Base-by-base conservation (phyloP, 2,329 filamentous ascomycete genomes). In the Cordyceps javanica region DNA sequence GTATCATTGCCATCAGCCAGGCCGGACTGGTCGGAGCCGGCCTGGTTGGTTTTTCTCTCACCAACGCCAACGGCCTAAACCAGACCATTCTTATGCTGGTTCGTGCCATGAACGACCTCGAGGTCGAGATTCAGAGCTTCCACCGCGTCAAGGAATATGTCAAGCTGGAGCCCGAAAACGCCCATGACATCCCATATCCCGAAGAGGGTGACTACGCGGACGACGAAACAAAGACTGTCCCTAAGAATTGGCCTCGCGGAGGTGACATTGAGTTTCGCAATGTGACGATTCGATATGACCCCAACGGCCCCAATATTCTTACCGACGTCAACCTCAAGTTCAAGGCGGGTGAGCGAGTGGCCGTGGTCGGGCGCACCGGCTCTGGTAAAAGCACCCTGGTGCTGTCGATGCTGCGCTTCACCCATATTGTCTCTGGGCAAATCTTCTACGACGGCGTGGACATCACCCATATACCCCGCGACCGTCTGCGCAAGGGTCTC, bases 321-420 rank as follows among this genome's bases (percentile, higher is more conserved):
- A 77, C 77, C 25, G 68, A 79, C 34, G 69, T 82, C 54, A 80
- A 75, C 60, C 71, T 82, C 45, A 75, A 73, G 34, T 79, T 82
- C 60, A 74, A 72, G 13, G 88, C 87, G 0, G 89, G 90, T 1
- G 87, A 89, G 55, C 87, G 88, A 52, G 89, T 89, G 1, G 90
- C 90, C 0, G 79, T 96, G 21, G 88, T 92, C 11, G 91, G 91
- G 2, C 83, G 90, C 10, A 95, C 90, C 0, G 86, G 89, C 0
- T 91, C 88, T 5, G 91, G 91, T 3, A 96, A 96, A 71, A 91
- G 87, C 52, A 95, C 90, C 0, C 64, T 82, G 7, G 75, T 82
- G 0, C 69, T 85, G 5, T 83, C 81, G 0, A 67, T 85, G 4
- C 70, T 85, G 14, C 77, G 79, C 16, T 81, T 82, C 62, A 80